Base-by-base conservation (phyloP, 2,329 filamentous ascomycete genomes). In the Ceratocystis destructans region DNA sequence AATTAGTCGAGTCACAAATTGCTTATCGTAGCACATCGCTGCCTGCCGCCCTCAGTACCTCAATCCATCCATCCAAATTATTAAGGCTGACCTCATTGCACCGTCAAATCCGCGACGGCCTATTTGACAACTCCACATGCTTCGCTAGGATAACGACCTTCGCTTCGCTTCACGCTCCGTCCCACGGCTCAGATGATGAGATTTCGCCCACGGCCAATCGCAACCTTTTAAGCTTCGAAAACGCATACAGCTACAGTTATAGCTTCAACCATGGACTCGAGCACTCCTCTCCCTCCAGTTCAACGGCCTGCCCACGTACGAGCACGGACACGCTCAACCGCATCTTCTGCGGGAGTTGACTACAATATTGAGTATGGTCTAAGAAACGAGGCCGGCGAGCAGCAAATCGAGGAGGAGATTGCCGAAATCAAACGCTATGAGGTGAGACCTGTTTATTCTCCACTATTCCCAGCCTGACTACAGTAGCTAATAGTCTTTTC, bases 381-480 rank as follows among this genome's bases (percentile, higher is more conserved):
- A 20, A 44, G 59, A 15, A 28, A 55, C 15, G 61, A 68, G 31
- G 61, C 62, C 8, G 66, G 28, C 45, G 84, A 89, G 72, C 83
- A 87, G 69, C 84, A 87, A 69, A 90, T 96, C 70, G 88, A 91
- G 69, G 92, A 97, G 73, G 94, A 99, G 78, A 96, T 99, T 73
- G 92, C 89, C 31, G 88, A 96, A 79, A 97, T 99, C 74, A 96
- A 96, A 78, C 84, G 93, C 78, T 99, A 99, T 77, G 94, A 96
- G 78, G 84, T 87, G 6, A 53, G 17, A 2, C 33, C 22, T 28
- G 1, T 22, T 8, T 12, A 12, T 20, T n/a, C 5, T 2, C 12
- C 50, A 22, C 48, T 28, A 25, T 53, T 28, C 37, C 10, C 37
- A 41, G 37, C 10, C 10, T 28, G 48, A 15, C 20, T n/a, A n/a